A percentile compares a stretch with the other conserved stretches of the same genome.
Conservation (phyloP, 164 flowering plant species). For the Echeveria elegans region DNA sequence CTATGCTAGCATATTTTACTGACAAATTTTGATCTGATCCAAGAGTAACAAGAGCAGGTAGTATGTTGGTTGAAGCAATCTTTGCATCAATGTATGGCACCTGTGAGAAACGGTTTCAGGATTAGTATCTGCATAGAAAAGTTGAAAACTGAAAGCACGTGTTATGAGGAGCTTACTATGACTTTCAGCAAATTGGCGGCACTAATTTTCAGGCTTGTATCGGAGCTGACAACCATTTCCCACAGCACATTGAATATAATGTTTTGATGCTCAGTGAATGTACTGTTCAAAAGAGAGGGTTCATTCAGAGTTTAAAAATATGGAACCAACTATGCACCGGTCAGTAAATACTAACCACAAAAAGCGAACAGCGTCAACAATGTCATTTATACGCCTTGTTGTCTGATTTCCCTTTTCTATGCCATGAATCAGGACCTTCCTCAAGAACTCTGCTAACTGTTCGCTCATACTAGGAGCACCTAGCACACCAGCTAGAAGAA, state of each 20-base stretch:
- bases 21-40: slow-evolving; percentile 89
- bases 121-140: not conserved
- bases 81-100: slow-evolving; percentile 80
- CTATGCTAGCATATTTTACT: slow-evolving; percentile 94
- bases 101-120: slow-evolving; percentile 22
- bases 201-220: slow-evolving; percentile 56
- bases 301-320: slow-evolving; percentile 4
- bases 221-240: slow-evolving; percentile 96
- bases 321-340: not conserved
- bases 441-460: slow-evolving; percentile 57
- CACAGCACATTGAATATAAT: slow-evolving; percentile 84
- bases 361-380: slow-evolving; percentile 74
- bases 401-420: slow-evolving; percentile 34
- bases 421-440: slow-evolving; percentile 62
- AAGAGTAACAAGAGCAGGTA: slow-evolving; percentile 92
- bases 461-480: slow-evolving; percentile 68
- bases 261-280: slow-evolving; percentile 72
- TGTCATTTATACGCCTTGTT: slow-evolving; percentile 36
- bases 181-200: slow-evolving; percentile 84
- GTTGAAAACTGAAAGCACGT: not conserved
- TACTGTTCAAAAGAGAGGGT: slow-evolving; percentile 40
- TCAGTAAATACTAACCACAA: slow-evolving; percentile 55
- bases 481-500: slow-evolving; percentile 84
- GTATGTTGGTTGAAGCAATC: slow-evolving; percentile 73
- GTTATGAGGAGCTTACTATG: slow-evolving; percentile 39